Base-by-base conservation (phyloP, 768 basidiomycete genomes). In the Russula sp. region DNA sequence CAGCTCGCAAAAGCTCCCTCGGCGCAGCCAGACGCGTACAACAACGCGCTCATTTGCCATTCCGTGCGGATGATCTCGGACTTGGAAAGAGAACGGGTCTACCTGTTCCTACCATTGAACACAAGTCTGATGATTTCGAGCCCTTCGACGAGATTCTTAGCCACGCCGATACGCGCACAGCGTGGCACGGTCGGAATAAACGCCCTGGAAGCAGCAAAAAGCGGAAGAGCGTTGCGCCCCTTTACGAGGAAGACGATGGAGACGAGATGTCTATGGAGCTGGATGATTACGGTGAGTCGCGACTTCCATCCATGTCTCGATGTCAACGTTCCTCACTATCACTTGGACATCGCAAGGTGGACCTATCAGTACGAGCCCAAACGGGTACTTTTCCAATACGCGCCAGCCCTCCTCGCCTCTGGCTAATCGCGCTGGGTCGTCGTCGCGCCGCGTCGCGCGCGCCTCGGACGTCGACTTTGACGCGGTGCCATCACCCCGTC, bases 1-100 rank as follows among this genome's bases (percentile, higher is more conserved):
- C 74, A 32, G 68, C 70, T 44, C 73, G 76, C 67, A 76, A 75
- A 68, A 76, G 74, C 64, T 78, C 77, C 49, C 55, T 81, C 18
- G 80, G 77, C 11, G 71, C 74, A 16, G 40, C 67, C 11, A 80
- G 87, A 45, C 80, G 86, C 27, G 83, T 82, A 1, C 79, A 79
- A 1, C 84, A 82, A 68, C 84, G 85, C 68, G 78, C 82, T 5
- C 88, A 91, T 68, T 80, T 89, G 14, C 90, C 90, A 1, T 92
- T 87, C 70, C 83, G 87, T 54, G 89, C 87, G 3, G 87, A 90
- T 66, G 87, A 91, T 68, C 82, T 84, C 11, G 82, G 82, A 55
- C 87, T 86, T 59, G 90, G 90, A 18, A 91, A 89, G 80, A 88
- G 84, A 71, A 92, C 90, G 0, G 90, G 90, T 5, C 79, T 90